Percentiles rank a stretch among this genome's conserved stretches.
These are phyloP conservation scores for Pseudogymnoascus sp. DNA, from an alignment of 2,329 filamentous ascomycete genomes.

Conservation along the genomic window DNA sequence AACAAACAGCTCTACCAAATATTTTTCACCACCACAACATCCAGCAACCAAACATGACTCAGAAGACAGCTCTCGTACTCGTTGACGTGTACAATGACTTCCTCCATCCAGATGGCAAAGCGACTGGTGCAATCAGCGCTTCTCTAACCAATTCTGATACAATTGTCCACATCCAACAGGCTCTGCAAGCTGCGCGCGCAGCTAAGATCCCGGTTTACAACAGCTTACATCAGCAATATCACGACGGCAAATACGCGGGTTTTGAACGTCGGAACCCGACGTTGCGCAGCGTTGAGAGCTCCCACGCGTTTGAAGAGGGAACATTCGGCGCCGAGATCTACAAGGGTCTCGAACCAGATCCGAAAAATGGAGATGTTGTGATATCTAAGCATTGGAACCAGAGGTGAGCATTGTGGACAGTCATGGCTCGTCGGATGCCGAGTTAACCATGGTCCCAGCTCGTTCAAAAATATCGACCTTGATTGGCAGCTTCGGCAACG, in stretches of 20 bases:
- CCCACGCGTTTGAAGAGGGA: slow-evolving; percentile 23
- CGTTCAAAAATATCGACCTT: slow-evolving; percentile 30
- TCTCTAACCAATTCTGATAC: slow-evolving; percentile 24
- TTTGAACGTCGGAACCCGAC: slow-evolving; percentile 24
- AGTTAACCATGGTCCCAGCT: slow-evolving; percentile 13
- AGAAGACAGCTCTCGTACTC: slow-evolving; percentile 20
- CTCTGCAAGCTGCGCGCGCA: slow-evolving; percentile 20
- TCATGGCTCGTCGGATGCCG: not conserved
- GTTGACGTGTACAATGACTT: slow-evolving; percentile 26
- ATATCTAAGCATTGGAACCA: slow-evolving; percentile 29
- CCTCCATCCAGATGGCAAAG: slow-evolving; percentile 21
- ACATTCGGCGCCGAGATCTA: slow-evolving; percentile 26
- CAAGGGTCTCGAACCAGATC: slow-evolving; percentile 24
- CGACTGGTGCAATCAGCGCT: slow-evolving; percentile 20
- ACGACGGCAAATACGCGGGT: slow-evolving; percentile 20
- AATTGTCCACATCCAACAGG: slow-evolving; percentile 21
- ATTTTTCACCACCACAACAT: not conserved
- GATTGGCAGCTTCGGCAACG: slow-evolving; percentile 29
- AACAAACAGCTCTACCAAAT: not conserved
- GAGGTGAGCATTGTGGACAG: slow-evolving; percentile 16
- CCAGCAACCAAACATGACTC: not conserved
- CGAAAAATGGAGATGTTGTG: slow-evolving; percentile 25
- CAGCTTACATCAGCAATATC: slow-evolving; percentile 27
- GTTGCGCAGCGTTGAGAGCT: slow-evolving; percentile 17
- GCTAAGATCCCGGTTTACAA: slow-evolving; percentile 29